Conservation (phyloP, 2,329 filamentous ascomycete species). For the Penicillium sclerotigenum region DNA sequence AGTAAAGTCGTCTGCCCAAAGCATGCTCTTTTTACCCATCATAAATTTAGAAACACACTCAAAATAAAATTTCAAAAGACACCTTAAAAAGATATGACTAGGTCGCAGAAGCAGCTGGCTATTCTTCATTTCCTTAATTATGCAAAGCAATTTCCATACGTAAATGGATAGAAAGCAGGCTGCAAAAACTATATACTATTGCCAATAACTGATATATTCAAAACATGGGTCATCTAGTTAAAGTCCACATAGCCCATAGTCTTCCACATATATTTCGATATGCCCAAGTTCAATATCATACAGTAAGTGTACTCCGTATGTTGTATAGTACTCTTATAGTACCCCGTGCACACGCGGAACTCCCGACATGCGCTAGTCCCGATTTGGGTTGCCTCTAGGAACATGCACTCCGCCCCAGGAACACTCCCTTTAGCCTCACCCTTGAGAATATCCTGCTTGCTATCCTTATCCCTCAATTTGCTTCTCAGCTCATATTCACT, state of each 20-base stretch:
- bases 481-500: neutral
- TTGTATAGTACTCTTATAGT: neutral
- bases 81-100: too few relatives aligned
- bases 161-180: too few relatives aligned
- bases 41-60: too few relatives aligned
- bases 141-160: too few relatives aligned
- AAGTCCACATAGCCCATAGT: too few relatives aligned
- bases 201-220: neutral
- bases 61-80: too few relatives aligned
- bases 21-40: too few relatives aligned
- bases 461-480: constrained; percentile 17
- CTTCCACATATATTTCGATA: neutral
- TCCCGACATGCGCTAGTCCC: constrained; percentile 20
- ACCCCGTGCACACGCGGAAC: neutral
- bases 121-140: too few relatives aligned
- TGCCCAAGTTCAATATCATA: too few relatives aligned
- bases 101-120: too few relatives aligned
- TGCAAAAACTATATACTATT: too few relatives aligned
- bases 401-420: constrained; percentile 17
- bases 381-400: constrained; percentile 15
- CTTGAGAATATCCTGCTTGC: constrained; percentile 9
- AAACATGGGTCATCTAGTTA: neutral
- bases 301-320: neutral
- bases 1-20: too few relatives aligned
- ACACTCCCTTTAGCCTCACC: constrained; percentile 14